Conservation (phyloP, 1,284 basidiomycete genomes). For the Athelia sp. region DNA sequence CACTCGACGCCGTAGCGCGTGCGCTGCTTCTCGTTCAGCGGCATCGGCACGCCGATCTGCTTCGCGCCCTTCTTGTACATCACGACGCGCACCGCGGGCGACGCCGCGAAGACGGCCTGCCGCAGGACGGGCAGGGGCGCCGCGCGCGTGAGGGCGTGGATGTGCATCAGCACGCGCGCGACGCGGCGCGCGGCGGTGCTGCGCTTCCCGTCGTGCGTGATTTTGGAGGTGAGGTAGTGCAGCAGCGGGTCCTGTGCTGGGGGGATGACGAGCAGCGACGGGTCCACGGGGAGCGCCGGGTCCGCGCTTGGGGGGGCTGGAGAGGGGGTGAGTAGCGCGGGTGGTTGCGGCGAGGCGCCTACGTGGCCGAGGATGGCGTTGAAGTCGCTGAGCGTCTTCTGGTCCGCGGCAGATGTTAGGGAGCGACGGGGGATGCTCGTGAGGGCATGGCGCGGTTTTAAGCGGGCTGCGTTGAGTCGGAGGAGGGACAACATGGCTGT, state of each 20-base stretch:
- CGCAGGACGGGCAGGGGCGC: conserved; percentile 76
- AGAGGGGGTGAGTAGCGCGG: no score
- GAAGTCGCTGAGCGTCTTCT: no score
- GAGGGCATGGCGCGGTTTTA: no score
- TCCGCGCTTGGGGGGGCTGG: no score
- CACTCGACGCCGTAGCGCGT: conserved; percentile 60
- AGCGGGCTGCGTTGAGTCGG: no score
- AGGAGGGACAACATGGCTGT: no score
- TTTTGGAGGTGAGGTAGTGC: conserved; percentile 60
- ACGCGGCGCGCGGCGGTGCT: conserved; percentile 57
- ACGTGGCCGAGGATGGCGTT: no score
- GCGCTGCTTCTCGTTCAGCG: conserved; percentile 77
- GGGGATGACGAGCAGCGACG: conserved; percentile 36
- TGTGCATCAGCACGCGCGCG: conserved; percentile 58
- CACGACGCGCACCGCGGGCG: conserved; percentile 56
- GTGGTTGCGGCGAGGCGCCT: no score
- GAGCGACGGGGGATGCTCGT: no score
- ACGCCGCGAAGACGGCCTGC: conserved; percentile 56
- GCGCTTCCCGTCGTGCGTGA: conserved; percentile 69
- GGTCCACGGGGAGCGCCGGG: no score
- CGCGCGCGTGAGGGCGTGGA: conserved; percentile 71
- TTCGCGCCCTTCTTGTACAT: conserved; percentile 27
- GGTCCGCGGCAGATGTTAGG: no score
- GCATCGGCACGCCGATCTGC: conserved; percentile 47
- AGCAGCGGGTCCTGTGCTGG: conserved; percentile 75